Percentiles rank a stretch among this genome's conserved stretches.
Conservation (phyloP, 2,329 filamentous ascomycete genomes). For the Alternaria arbusti region DNA sequence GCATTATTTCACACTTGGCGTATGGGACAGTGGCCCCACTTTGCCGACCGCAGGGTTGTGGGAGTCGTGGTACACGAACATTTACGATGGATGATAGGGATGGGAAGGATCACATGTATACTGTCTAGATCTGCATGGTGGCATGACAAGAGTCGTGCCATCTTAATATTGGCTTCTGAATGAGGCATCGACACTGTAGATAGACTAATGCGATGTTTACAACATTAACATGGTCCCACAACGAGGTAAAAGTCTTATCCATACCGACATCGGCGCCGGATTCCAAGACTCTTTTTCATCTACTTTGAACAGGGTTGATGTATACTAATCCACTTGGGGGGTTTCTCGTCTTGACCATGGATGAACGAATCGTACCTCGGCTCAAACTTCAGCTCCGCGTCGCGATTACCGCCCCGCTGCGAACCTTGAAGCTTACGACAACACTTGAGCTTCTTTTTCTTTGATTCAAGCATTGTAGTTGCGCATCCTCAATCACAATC, state of each 20-base stretch:
- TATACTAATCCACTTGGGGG: constrained; percentile 4
- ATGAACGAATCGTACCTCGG: constrained; percentile 42
- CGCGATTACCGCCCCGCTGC: constrained; percentile 37
- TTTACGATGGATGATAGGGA: constrained; percentile 21
- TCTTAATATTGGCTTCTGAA: constrained; percentile 17
- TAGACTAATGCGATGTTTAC: constrained; percentile 20
- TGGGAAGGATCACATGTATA: constrained; percentile 15
- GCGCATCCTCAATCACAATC: too few species aligned
- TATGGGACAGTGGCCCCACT: constrained; percentile 15
- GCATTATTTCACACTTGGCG: constrained; percentile 27
- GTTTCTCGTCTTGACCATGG: constrained; percentile 17
- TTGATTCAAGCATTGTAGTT: neutral
- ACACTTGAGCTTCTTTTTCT: constrained; percentile 1
- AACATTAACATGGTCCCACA: neutral
- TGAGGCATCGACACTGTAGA: constrained; percentile 16
- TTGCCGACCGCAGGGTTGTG: constrained; percentile 3
- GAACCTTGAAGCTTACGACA: constrained; percentile 18
- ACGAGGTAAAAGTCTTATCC: neutral
- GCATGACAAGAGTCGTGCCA: constrained; percentile 8
- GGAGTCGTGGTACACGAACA: constrained; percentile 13
- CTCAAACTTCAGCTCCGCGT: constrained; percentile 32
- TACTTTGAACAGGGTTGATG: neutral
- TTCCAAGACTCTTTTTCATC: neutral
- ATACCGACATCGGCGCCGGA: constrained; percentile 2
- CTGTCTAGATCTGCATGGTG: constrained; percentile 12